Evolutionary conservation across 2,329 filamentous ascomycete species (phyloP).

Genomic region (Aspergillaceae sp.): DNA sequence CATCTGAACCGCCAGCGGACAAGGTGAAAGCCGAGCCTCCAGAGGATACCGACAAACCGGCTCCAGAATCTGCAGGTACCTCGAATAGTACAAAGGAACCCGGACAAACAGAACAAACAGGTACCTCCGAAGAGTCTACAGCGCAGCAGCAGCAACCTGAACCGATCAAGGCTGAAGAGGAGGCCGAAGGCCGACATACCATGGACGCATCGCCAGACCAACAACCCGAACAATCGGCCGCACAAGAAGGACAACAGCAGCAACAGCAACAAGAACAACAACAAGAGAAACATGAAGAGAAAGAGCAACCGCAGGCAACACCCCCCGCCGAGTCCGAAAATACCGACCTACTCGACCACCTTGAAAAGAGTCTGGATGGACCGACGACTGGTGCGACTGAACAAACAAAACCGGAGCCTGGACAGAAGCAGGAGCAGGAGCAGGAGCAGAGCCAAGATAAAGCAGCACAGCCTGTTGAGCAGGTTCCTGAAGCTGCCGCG

Average conservation of each 20-base stretch:
- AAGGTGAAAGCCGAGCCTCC: conserved; percentile 2
- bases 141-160: conserved; percentile 6
- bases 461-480: neutral
- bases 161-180: conserved; percentile 5
- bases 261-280: neutral
- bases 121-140: conserved; percentile 3
- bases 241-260: conserved; percentile 1
- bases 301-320: neutral
- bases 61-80: neutral
- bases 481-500: neutral
- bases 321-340: neutral
- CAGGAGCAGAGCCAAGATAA: neutral
- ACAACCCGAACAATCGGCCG: neutral
- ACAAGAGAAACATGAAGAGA: neutral
- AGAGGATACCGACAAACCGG: neutral
- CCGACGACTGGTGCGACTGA: neutral
- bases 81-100: neutral
- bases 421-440: neutral
- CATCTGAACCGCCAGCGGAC: conserved; percentile 1
- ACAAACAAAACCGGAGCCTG: neutral
- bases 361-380: neutral
- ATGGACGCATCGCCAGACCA: conserved; percentile 5
- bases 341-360: neutral
- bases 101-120: neutral
- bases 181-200: conserved; percentile 1